These are phyloP conservation scores for Pseudohalonectria lignicola DNA, from an alignment of 2,329 filamentous ascomycete genomes.

Conservation along the genomic window DNA sequence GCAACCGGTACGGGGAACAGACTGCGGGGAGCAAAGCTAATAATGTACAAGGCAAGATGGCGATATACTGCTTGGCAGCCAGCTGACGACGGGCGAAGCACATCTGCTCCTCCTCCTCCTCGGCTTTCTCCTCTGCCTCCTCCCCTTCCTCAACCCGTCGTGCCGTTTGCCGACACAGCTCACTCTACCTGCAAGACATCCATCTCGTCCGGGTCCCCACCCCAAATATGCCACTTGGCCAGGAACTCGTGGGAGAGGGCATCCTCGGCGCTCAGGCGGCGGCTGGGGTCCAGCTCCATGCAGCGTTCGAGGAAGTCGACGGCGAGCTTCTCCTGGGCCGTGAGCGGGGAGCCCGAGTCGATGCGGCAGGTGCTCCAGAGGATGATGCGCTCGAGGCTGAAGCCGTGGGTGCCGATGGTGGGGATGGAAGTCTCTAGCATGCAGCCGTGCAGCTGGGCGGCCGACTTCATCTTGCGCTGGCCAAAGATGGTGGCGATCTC, in stretches of 20 bases:
- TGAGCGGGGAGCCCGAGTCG: conserved; percentile 39
- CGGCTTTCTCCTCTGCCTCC: background rate
- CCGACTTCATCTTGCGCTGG: conserved; percentile 68
- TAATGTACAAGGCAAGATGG: too few relatives aligned
- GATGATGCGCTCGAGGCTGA: conserved; percentile 85
- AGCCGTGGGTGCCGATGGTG: conserved; percentile 76
- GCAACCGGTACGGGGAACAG: too few relatives aligned
- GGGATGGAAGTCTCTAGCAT: conserved; percentile 90
- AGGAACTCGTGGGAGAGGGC: conserved; percentile 66
- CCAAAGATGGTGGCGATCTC: conserved; percentile 97
- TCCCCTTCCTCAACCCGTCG: too few relatives aligned
- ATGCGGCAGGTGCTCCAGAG: conserved; percentile 81
- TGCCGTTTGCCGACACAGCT: too few relatives aligned
- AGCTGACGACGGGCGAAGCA: too few relatives aligned
- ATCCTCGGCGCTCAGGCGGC: conserved; percentile 63
- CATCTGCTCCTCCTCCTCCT: conserved; percentile 1
- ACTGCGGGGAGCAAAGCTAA: too few relatives aligned
- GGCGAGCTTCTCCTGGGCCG: conserved; percentile 59
- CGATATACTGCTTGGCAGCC: too few relatives aligned
- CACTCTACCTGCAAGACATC: too few relatives aligned
- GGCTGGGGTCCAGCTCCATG: conserved; percentile 65
- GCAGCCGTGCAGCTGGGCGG: conserved; percentile 76
- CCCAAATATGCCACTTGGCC: too few relatives aligned
- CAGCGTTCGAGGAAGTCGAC: conserved; percentile 61
- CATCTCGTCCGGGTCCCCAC: too few relatives aligned